Percentiles rank a stretch among this genome's conserved stretches.
Evolutionary conservation across 352 stramenopile genomes (phyloP).

Genomic region (Plasmopara muralis): DNA sequence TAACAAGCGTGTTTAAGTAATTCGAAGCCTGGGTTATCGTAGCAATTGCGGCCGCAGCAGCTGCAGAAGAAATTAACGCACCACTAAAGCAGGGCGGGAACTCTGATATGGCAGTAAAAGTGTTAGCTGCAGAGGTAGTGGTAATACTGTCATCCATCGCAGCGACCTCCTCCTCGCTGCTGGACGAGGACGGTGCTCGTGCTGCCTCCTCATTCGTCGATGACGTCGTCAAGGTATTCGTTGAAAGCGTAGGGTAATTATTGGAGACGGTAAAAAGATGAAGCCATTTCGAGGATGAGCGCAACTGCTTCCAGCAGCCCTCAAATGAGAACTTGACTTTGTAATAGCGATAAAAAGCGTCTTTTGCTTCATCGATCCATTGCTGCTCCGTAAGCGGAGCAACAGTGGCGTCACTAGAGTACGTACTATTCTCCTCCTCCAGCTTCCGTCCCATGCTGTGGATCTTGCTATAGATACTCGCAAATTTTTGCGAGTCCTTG

Average conservation of each 20-base stretch:
- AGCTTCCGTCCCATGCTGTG: constrained; percentile 25
- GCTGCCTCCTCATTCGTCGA: constrained; percentile 4
- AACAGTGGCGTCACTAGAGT: constrained; percentile 8
- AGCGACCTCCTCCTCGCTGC: constrained; percentile 12
- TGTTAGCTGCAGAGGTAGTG: not conserved
- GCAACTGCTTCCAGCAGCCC: constrained; percentile 59
- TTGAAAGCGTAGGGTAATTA: constrained; percentile 13
- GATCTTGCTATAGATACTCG: constrained; percentile 36
- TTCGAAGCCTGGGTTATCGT: constrained; percentile 3
- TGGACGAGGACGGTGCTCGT: constrained; percentile 4
- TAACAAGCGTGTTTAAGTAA: constrained; percentile 4
- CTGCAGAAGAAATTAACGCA: constrained; percentile 2
- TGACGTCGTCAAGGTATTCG: constrained; percentile 7
- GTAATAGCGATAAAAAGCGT: constrained; percentile 42
- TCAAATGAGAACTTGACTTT: constrained; percentile 64
- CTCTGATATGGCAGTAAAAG: constrained; percentile 2
- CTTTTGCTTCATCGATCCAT: constrained; percentile 48
- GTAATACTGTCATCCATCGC: not conserved
- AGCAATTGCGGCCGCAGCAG: constrained; percentile 9
- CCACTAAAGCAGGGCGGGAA: constrained; percentile 1
- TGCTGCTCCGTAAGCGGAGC: constrained; percentile 30
- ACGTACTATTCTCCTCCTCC: constrained; percentile 2
- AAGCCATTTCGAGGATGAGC: constrained; percentile 56
- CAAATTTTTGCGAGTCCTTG: constrained; percentile 70
- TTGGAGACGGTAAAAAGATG: constrained; percentile 47